These are phyloP conservation scores for Fomitopsis betulina DNA, from an alignment of 1,284 basidiomycete species.

Conservation along the genomic window DNA sequence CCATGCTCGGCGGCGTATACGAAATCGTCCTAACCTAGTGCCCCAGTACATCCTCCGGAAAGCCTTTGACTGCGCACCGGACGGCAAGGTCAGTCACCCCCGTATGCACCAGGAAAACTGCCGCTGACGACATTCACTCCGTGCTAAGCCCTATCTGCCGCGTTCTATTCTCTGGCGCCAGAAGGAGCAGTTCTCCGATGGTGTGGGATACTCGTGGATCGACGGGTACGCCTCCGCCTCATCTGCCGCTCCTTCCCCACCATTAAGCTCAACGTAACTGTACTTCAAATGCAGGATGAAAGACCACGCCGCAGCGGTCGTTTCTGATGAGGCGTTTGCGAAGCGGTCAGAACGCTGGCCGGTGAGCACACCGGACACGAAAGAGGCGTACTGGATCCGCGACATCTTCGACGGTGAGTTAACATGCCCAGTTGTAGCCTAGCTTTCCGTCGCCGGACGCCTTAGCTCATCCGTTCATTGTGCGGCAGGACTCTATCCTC, in stretches of 20 bases:
- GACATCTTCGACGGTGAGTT: conserved; percentile 84
- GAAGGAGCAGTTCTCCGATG: conserved; percentile 99
- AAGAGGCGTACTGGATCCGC: conserved; percentile 95
- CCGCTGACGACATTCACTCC: not conserved
- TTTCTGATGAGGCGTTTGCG: conserved; percentile 83
- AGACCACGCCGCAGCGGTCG: conserved; percentile 70
- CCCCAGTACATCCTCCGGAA: conserved; percentile 93
- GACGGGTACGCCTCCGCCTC: conserved; percentile 65
- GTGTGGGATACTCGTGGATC: conserved; percentile 99
- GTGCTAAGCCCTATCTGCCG: conserved; percentile 83
- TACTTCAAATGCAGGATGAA: conserved; percentile 64
- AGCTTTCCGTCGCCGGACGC: not conserved
- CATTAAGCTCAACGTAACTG: not conserved
- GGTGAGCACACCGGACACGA: conserved; percentile 87
- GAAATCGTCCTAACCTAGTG: not conserved
- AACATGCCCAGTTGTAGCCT: not conserved
- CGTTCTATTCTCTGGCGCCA: conserved; percentile 96
- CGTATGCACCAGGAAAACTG: not conserved
- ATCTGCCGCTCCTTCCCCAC: not conserved
- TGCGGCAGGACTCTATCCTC: conserved; percentile 69
- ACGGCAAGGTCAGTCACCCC: conserved; percentile 59
- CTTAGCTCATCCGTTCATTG: not conserved
- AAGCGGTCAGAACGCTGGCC: conserved; percentile 78
- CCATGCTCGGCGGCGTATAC: conserved; percentile 1
- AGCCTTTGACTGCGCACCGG: conserved; percentile 89